phyloP scores from a whole-genome alignment of 805 yeast genomes.

The Starmera caribaea region DNA sequence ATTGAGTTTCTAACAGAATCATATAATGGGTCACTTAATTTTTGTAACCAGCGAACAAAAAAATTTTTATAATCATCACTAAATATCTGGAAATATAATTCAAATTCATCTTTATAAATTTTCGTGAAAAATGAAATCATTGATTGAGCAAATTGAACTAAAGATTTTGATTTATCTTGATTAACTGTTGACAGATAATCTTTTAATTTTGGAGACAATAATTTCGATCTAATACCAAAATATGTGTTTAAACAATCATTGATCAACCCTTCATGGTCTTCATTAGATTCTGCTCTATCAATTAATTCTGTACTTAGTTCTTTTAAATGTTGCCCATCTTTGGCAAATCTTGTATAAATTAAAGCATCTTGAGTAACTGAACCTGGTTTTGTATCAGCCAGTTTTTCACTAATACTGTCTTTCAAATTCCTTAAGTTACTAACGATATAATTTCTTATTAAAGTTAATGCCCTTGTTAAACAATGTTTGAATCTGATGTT shows the following conservation, averaged over 20 bases:
- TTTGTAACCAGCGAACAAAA: conserved; percentile 50
- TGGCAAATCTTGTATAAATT: conserved; percentile 53
- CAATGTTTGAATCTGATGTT: conserved; percentile 72
- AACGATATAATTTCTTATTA: conserved; percentile 59
- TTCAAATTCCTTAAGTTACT: conserved; percentile 25
- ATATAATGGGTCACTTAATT: conserved; percentile 68
- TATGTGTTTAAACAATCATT: conserved; percentile 59
- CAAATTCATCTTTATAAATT: conserved; percentile 50
- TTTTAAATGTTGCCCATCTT: conserved; percentile 29
- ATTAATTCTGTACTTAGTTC: conserved; percentile 27
- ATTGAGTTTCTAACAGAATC: conserved; percentile 58
- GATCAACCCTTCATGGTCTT: conserved; percentile 56
- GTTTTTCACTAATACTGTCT: conserved; percentile 20
- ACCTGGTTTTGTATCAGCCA: conserved; percentile 15
- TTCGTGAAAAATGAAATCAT: conserved; percentile 51
- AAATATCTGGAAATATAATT: conserved; percentile 49
- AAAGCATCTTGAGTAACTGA: conserved; percentile 50
- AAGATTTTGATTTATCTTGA: conserved; percentile 16
- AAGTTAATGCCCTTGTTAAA: conserved; percentile 67
- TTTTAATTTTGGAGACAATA: conserved; percentile 35
- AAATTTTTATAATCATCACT: conserved; percentile 24
- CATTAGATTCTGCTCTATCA: conserved; percentile 26
- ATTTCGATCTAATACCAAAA: conserved; percentile 42
- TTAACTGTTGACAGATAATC: conserved; percentile 25
- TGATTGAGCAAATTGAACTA: conserved; percentile 55